Evolutionary conservation across 441 rosid species (phyloP).

Genomic region (Bocquillonia castaneifolia): DNA sequence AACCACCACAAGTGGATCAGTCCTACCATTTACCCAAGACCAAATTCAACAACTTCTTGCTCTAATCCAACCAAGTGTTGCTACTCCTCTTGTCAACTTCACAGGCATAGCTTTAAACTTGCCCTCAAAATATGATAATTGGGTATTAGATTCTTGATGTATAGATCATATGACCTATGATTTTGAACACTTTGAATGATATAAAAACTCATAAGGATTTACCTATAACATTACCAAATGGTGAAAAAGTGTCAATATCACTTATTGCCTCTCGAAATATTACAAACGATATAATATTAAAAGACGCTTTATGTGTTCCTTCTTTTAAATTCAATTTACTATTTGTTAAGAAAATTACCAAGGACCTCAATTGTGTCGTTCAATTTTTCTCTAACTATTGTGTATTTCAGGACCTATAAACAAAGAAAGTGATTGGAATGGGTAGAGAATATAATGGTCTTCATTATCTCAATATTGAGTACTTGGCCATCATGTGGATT

Average conservation of each 20-base stretch:
- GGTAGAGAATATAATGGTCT: constrained; percentile 6
- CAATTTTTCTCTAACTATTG: not conserved
- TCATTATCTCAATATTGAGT: not conserved
- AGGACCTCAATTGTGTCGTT: not conserved
- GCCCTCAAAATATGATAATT: not conserved
- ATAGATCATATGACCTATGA: not conserved
- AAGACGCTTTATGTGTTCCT: not conserved
- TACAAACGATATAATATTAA: not conserved
- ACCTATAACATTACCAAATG: constrained; percentile 7
- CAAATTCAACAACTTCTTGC: constrained; percentile 10
- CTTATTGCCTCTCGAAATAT: not conserved
- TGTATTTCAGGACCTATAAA: not conserved
- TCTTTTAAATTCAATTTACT: not conserved
- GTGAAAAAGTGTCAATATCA: not conserved
- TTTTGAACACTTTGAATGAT: not conserved
- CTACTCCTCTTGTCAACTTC: constrained; percentile 1
- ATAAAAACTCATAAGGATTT: not conserved
- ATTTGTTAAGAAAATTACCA: not conserved
- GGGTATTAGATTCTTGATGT: constrained; percentile 5
- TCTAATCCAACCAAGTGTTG: not conserved
- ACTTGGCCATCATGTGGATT: not conserved
- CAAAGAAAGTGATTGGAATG: constrained; percentile 6
- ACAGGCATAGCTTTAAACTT: not conserved
- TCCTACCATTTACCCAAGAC: not conserved
- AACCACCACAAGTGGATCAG: not conserved